Conservation (phyloP, 2,329 filamentous ascomycete genomes). For the Pezicula neosporulosa region DNA sequence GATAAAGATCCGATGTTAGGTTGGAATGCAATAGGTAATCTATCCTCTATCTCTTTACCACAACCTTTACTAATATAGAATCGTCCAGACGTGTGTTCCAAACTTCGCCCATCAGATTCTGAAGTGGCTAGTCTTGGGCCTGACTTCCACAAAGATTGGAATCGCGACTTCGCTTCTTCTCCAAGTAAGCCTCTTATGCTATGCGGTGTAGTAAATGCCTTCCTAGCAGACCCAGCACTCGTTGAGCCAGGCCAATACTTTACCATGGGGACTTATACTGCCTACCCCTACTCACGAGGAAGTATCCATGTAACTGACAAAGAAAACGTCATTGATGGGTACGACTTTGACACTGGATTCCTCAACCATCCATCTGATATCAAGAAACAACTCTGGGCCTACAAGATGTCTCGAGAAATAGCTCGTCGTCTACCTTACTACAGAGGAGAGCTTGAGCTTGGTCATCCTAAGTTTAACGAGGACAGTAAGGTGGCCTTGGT, state of each 20-base stretch:
- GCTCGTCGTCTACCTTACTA: slow-evolving; percentile 51
- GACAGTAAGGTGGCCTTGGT: slow-evolving; percentile 36
- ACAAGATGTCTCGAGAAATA: slow-evolving; percentile 63
- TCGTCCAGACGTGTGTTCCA: slow-evolving; percentile 44
- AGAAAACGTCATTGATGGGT: slow-evolving; percentile 35
- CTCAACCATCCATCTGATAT: slow-evolving; percentile 54
- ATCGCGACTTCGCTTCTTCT: slow-evolving; percentile 45
- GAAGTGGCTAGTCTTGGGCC: slow-evolving; percentile 51
- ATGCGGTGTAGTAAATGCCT: slow-evolving; percentile 45
- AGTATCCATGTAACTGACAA: slow-evolving; percentile 53
- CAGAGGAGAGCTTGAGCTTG: slow-evolving; percentile 38
- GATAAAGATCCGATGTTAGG: slow-evolving; percentile 47
- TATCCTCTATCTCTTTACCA: slow-evolving; percentile 8
- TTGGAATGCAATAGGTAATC: slow-evolving; percentile 47
- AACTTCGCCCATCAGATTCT: slow-evolving; percentile 52
- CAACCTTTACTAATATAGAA: slow-evolving; percentile 3
- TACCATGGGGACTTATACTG: slow-evolving; percentile 48
- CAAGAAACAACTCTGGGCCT: slow-evolving; percentile 56
- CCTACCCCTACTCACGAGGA: slow-evolving; percentile 59
- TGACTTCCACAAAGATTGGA: slow-evolving; percentile 50
- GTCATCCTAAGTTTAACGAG: slow-evolving; percentile 41
- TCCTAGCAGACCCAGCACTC: slow-evolving; percentile 37
- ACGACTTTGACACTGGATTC: slow-evolving; percentile 56
- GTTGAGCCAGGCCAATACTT: slow-evolving; percentile 46
- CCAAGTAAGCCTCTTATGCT: slow-evolving; percentile 40